These are phyloP conservation scores for Cercophora sp. DNA, from an alignment of 495 filamentous ascomycete genomes.

Conservation along the genomic window DNA sequence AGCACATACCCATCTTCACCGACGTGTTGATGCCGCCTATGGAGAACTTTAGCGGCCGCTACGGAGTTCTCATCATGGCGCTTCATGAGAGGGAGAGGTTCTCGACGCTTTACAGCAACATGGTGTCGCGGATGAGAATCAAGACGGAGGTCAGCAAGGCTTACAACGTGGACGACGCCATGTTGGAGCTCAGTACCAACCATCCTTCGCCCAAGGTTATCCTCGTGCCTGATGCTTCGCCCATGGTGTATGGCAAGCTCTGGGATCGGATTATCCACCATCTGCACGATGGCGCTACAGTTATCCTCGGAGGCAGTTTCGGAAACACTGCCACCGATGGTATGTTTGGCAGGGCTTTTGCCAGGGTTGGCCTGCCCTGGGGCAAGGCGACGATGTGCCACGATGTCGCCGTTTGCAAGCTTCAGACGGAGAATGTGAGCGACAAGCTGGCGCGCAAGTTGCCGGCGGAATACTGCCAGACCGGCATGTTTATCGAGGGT, in stretches of 20 bases:
- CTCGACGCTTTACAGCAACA: neutral
- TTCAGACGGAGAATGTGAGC: conserved; percentile 24
- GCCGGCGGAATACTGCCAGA: conserved; percentile 39
- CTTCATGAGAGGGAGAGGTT: conserved; percentile 1
- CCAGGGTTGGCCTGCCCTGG: conserved; percentile 37
- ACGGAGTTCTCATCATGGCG: neutral
- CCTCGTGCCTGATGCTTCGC: conserved; percentile 16
- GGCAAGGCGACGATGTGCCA: conserved; percentile 31
- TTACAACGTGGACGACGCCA: too few relatives aligned
- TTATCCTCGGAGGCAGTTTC: conserved; percentile 32
- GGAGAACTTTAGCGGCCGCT: neutral
- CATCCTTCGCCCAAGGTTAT: conserved; percentile 11
- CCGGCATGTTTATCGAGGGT: conserved; percentile 38
- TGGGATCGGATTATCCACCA: conserved; percentile 12
- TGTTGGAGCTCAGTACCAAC: conserved; percentile 11
- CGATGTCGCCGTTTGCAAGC: neutral
- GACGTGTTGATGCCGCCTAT: neutral
- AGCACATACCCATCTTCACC: neutral
- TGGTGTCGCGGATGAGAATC: too few relatives aligned
- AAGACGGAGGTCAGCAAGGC: too few relatives aligned
- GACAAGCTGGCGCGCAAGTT: conserved; percentile 19
- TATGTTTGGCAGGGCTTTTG: conserved; percentile 24
- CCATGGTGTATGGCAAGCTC: conserved; percentile 13
- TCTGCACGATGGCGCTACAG: conserved; percentile 23
- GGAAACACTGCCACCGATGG: conserved; percentile 20